These are phyloP conservation scores for Ogataea minuta DNA, from an alignment of 805 yeast genomes.

Conservation along the genomic window DNA sequence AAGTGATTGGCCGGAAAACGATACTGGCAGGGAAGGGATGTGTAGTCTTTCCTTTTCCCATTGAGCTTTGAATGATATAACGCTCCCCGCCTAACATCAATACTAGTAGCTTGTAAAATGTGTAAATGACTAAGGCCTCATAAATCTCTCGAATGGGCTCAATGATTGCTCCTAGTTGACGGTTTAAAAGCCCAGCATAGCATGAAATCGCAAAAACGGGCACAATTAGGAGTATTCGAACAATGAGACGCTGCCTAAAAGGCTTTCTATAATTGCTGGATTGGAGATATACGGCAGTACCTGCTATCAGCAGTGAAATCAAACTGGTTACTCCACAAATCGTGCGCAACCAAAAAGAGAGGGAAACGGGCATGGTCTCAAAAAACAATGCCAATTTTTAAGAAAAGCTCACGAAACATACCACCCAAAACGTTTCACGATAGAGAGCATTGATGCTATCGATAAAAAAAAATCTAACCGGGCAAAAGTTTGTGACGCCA, in stretches of 20 bases:
- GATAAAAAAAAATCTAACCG: no score
- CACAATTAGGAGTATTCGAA: conserved; percentile 77
- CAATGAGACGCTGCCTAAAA: conserved; percentile 77
- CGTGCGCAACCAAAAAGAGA: conserved; percentile 17
- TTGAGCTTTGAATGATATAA: conserved; percentile 58
- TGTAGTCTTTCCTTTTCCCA: conserved; percentile 65
- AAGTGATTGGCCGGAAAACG: conserved; percentile 62
- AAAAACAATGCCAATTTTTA: no score
- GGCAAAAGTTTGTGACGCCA: no score
- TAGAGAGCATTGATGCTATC: no score
- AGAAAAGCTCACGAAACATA: no score
- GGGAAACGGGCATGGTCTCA: neutral
- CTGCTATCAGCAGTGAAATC: conserved; percentile 40
- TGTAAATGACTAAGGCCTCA: conserved; percentile 94
- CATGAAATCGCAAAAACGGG: conserved; percentile 80
- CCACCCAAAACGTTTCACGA: no score
- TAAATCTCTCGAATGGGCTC: conserved; percentile 86
- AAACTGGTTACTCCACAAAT: conserved; percentile 27
- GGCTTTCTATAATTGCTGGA: conserved; percentile 81
- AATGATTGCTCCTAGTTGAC: conserved; percentile 43
- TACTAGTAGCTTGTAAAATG: conserved; percentile 82
- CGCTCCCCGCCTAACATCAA: conserved; percentile 91
- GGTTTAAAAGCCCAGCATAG: conserved; percentile 51
- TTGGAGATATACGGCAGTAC: conserved; percentile 49
- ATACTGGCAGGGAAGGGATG: conserved; percentile 60